These are phyloP conservation scores for Warburgia ugandensis DNA, from an alignment of 164 flowering plant genomes.

Conservation along the genomic window DNA sequence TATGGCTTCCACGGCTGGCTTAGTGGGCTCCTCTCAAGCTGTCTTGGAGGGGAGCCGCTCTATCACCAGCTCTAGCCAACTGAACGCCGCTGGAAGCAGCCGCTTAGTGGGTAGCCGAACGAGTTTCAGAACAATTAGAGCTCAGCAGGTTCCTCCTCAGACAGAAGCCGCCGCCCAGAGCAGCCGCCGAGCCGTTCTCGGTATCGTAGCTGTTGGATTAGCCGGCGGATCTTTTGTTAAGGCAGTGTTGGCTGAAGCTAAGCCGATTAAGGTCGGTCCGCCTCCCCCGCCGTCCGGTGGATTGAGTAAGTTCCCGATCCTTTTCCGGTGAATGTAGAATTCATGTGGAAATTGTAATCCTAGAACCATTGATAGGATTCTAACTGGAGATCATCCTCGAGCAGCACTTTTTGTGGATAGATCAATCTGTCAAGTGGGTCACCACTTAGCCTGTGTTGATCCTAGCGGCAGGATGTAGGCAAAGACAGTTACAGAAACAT, in stretches of 20 bases:
- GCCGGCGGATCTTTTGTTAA: constrained; percentile 61
- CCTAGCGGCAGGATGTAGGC: no score
- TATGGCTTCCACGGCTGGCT: constrained; percentile 88
- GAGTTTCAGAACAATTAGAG: constrained; percentile 36
- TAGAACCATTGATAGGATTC: no score
- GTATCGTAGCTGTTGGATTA: constrained; percentile 69
- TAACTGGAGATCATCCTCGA: neutral
- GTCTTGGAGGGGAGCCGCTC: constrained; percentile 69
- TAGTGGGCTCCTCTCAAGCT: constrained; percentile 59
- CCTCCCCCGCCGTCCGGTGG: constrained; percentile 97
- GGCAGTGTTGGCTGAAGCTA: constrained; percentile 68
- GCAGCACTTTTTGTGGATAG: no score
- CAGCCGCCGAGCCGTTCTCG: constrained; percentile 68
- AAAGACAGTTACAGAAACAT: no score
- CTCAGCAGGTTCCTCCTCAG: constrained; percentile 46
- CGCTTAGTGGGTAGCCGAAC: constrained; percentile 26
- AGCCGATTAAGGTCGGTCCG: constrained; percentile 70
- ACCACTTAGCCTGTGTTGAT: no score
- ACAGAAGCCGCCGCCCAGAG: constrained; percentile 32
- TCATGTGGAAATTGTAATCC: neutral
- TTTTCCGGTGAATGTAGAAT: no score
- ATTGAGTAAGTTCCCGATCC: constrained; percentile 49
- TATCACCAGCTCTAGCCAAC: constrained; percentile 39
- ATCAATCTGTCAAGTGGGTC: no score
- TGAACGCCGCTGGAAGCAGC: constrained; percentile 24